Conservation (phyloP, 2,329 filamentous ascomycete species). For the Exserohilum rostratum region DNA sequence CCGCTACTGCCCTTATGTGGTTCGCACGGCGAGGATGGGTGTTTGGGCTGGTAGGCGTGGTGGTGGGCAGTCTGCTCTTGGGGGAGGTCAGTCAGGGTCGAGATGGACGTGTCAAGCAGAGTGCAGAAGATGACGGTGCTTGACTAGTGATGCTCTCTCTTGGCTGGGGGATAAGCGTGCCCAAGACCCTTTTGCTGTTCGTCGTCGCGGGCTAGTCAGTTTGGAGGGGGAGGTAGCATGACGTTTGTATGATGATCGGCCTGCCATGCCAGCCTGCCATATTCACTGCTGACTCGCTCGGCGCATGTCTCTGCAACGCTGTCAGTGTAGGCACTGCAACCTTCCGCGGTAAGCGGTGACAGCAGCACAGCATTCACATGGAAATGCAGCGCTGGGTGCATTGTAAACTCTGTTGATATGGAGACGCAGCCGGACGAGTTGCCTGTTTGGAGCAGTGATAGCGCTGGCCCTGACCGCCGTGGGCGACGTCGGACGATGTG, state of each 20-base stretch:
- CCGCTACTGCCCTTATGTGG: background rate
- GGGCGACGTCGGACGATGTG: background rate
- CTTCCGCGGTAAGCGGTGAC: constrained; percentile 9
- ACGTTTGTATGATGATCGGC: background rate
- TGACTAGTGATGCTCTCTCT: background rate
- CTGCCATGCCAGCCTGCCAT: background rate
- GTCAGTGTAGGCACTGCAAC: background rate
- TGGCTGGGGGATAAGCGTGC: background rate
- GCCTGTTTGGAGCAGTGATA: constrained; percentile 11
- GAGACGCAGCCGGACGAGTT: constrained; percentile 6
- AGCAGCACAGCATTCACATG: background rate
- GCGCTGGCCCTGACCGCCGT: constrained; percentile 8
- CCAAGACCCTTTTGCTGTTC: constrained; percentile 8
- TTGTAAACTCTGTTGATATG: background rate
- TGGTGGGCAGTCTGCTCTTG: background rate
- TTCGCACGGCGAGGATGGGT: background rate
- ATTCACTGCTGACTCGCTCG: background rate
- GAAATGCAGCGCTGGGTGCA: background rate
- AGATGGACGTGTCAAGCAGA: no score
- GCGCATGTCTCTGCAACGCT: background rate
- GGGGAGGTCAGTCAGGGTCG: no score
- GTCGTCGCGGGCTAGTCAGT: background rate
- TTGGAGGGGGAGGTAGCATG: background rate
- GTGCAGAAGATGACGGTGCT: no score
- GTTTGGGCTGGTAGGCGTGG: background rate